Evolutionary conservation across 345 rosid species (phyloP).

Genomic region (Gynandropsis gynandra): DNA sequence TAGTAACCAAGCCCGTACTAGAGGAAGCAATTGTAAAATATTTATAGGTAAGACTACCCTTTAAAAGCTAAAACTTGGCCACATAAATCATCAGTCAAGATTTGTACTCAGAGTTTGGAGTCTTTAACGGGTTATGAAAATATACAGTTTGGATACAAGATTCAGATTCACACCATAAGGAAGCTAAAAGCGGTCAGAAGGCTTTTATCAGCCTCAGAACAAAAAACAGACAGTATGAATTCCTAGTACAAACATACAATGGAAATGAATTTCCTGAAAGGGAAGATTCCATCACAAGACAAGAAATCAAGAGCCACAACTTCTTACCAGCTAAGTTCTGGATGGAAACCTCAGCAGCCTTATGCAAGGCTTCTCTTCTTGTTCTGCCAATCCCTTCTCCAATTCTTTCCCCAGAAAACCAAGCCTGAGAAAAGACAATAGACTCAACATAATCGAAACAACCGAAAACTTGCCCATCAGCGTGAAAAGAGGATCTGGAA

Average conservation of each 20-base stretch:
- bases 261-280: slow-evolving; percentile 2
- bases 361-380: slow-evolving; percentile 73
- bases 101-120: neutral
- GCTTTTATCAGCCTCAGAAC: neutral
- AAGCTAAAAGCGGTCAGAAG: slow-evolving; percentile 14
- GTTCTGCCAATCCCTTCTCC: slow-evolving; percentile 82
- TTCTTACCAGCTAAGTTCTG: slow-evolving; percentile 67
- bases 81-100: no score
- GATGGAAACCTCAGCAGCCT: slow-evolving; percentile 76
- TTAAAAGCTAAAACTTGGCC: no score
- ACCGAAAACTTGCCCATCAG: neutral
- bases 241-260: slow-evolving; percentile 7
- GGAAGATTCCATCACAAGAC: neutral
- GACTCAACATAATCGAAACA: slow-evolving; percentile 2
- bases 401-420: slow-evolving; percentile 76
- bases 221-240: slow-evolving; percentile 5
- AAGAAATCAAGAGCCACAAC: slow-evolving; percentile 13
- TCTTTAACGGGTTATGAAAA: slow-evolving; percentile 4
- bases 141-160: slow-evolving; percentile 15
- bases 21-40: neutral
- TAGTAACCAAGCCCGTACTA: slow-evolving; percentile 10
- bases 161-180: slow-evolving; percentile 8
- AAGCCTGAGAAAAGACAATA: slow-evolving; percentile 47
- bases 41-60: no score
- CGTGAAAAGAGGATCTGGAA: slow-evolving; percentile 13